Evolutionary conservation across 2,329 filamentous ascomycete species (phyloP).

Genomic region (Trematosphaeria pertusa): DNA sequence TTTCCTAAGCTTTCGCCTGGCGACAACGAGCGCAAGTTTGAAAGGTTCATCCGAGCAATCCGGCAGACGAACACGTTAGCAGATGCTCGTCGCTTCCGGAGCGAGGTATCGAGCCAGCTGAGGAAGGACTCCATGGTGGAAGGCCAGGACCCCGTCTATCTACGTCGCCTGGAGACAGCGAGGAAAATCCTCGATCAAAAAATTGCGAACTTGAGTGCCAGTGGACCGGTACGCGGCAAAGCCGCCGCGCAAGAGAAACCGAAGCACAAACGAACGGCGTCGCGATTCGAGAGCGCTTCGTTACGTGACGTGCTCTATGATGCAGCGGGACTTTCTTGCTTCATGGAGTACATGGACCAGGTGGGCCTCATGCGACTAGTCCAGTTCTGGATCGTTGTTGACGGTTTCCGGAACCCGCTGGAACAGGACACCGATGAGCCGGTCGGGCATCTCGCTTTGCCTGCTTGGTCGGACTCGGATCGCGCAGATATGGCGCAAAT

Average conservation of each 20-base stretch:
- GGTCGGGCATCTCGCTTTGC: conserved; percentile 43
- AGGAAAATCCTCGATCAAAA: conserved; percentile 90
- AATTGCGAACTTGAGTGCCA: conserved; percentile 79
- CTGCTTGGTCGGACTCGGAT: conserved; percentile 82
- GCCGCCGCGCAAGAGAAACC: conserved; percentile 49
- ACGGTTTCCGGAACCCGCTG: conserved; percentile 91
- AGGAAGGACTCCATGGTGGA: conserved; percentile 82
- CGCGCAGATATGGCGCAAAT: conserved; percentile 89
- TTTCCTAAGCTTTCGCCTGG: conserved; percentile 82
- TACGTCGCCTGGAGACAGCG: conserved; percentile 89
- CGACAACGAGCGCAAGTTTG: conserved; percentile 91
- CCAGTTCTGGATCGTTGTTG: conserved; percentile 98
- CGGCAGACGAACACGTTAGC: conserved; percentile 89
- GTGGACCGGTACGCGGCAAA: conserved; percentile 58
- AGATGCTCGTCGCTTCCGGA: conserved; percentile 89
- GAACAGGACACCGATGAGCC: conserved; percentile 82
- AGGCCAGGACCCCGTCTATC: conserved; percentile 82
- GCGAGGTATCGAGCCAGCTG: conserved; percentile 88
- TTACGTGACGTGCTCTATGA: conserved; percentile 88
- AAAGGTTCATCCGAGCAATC: conserved; percentile 90
- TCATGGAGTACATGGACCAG: conserved; percentile 99
- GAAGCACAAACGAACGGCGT: conserved; percentile 55
- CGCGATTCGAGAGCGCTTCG: conserved; percentile 75
- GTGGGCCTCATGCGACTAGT: conserved; percentile 85
- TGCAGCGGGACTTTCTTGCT: conserved; percentile 90